phyloP scores from a whole-genome alignment of 2,329 filamentous ascomycete genomes.

The Verticillium nubilum region DNA sequence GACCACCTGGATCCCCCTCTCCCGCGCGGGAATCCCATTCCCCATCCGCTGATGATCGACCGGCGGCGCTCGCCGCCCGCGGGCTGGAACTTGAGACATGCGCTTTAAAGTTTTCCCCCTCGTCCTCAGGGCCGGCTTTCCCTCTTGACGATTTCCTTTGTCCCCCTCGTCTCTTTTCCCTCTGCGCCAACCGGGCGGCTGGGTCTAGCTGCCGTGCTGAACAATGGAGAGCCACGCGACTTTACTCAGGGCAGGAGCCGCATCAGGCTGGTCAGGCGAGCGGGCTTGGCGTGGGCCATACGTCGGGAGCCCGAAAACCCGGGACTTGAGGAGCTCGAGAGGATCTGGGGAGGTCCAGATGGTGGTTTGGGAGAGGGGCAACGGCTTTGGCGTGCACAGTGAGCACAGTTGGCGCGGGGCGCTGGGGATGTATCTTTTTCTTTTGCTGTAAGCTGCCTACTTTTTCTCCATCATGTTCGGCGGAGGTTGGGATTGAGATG shows the following conservation, averaged over 20 bases:
- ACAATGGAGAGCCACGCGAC: too few species aligned
- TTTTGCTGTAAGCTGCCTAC: not conserved
- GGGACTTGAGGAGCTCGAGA: not conserved
- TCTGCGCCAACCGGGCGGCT: not conserved
- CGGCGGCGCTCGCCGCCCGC: not conserved
- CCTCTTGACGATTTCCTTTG: not conserved
- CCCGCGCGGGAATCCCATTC: not conserved
- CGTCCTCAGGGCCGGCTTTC: not conserved
- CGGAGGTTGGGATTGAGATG: not conserved
- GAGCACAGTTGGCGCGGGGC: conserved; percentile 1
- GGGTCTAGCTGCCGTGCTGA: not conserved
- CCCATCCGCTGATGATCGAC: not conserved
- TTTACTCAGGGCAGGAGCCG: not conserved
- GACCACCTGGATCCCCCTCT: not conserved
- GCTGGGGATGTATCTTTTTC: not conserved
- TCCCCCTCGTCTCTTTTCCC: not conserved
- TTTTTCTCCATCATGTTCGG: too few species aligned
- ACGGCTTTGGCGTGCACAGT: not conserved
- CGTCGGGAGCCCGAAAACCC: not conserved
- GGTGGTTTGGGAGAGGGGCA: not conserved
- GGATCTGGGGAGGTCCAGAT: not conserved
- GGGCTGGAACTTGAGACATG: not conserved
- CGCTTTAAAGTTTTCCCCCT: not conserved
- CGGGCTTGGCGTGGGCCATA: not conserved
- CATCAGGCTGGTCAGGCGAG: not conserved